Evolutionary conservation across 345 rosid species (phyloP), one percentile per base, ranked within the genome.

Genomic region (Tarenaya hassleriana): DNA sequence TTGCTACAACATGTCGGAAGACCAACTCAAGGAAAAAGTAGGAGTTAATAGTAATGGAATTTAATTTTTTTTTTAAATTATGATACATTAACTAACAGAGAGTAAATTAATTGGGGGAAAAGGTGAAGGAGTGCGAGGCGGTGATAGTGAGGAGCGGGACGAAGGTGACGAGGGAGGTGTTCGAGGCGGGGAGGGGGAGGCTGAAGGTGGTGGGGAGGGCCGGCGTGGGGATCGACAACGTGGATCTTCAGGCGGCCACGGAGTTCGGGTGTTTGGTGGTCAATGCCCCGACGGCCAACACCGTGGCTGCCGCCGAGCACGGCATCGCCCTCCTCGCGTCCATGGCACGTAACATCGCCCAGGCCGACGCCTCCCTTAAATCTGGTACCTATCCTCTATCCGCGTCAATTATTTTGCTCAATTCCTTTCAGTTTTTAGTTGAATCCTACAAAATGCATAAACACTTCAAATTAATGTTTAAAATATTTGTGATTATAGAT

Each of bases 121-220:
- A 70, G 72, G 81, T 87, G 46, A 52, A 67, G 4, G 50, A 45
- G 32, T 79, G 72, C 57, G 89, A 87, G 24, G 92, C 92, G 4
- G 42, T 87, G 81, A 87, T 83, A 55, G 89, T 87, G 44, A 77
- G 96, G 70, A 87, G 96, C 37, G 89, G 87, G 10, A 87, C 92
- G n/a, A 83, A 83, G 72, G 96, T 87, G 60, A 81, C 81, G 2
- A 66, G 92, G 31, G 70, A 77, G 61, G 89, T 87, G 55, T 77
- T 87, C 15, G 92, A 81, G 62, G 89, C 89, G 1, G 77, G 80
- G 10, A 73, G 79, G 41, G 87, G 96, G 52, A n/a, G 69, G 46
- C 50, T 87, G 49, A 83, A 87, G 64, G 92, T 87, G 35, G 92
- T 87, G 2, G 96, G 96, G 18, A 70, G 96, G 11, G 96, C 92